Evolutionary conservation across 2,329 filamentous ascomycete genomes (phyloP), one percentile per base, ranked within the genome.

Genomic region (Monosporascus sp.): DNA sequence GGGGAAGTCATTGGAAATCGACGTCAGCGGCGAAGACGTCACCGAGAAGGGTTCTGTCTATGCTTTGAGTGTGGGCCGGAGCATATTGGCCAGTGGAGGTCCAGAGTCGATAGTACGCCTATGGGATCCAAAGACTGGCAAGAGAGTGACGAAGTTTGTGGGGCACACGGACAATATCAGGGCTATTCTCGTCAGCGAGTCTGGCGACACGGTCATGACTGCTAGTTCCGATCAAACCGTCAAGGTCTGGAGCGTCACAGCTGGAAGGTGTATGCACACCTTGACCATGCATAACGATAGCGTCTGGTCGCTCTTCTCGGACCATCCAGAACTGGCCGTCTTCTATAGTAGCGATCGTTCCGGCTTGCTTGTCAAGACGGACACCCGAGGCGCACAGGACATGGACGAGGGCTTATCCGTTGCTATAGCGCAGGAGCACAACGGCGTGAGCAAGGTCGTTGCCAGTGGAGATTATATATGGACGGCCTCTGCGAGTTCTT

Each of bases 241-340:
- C 75, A 99, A 99, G 75, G 85, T 97, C 54, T 99, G 94, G 94
- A 97, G 92, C 61, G 86, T 97, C 62, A 94, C 90, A 11, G 93
- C 91, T 22, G 94, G 94, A 52, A 83, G 94, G 62, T 99, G 94
- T 78, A 93, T 97, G 87, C 91, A 97, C 72, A 99, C 94, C 0
- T 82, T 99, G 63, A 97, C 92, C 52, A 99, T 99, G 94, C 94
- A 99, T 73, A 96, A 96, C 67, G 91, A 96, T 67, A 97, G 92
- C 68, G 90, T 99, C 22, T 99, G 94, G 94, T 95, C 91, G 1
- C 78, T 99, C 22, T 96, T 88, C 71, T 97, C 94, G 0, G 86
- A 93, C 51, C 85, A 96, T 63, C 91, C 92, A 1, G 82, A 88
- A 54, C 80, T 99, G 4, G 87, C 87, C 9, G 83, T 96, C 31